Conservation (phyloP, 2,329 filamentous ascomycete genomes). For the Penicillium sp. region DNA sequence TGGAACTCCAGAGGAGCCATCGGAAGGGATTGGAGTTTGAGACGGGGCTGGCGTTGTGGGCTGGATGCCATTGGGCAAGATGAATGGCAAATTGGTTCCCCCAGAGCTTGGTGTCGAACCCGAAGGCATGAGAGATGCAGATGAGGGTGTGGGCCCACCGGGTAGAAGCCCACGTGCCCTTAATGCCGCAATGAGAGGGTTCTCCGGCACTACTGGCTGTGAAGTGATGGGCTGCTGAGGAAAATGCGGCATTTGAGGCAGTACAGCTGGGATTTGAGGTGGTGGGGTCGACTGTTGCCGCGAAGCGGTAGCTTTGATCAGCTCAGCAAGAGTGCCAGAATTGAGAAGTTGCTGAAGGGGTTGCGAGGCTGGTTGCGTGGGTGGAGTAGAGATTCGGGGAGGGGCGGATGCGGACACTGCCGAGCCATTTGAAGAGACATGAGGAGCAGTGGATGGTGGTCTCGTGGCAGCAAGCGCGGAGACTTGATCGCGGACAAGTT, state of each 20-base stretch:
- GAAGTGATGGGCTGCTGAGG: constrained; percentile 57
- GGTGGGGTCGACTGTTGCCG: constrained; percentile 43
- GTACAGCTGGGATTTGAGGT: constrained; percentile 46
- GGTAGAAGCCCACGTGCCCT: constrained; percentile 66
- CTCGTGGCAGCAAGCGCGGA: constrained; percentile 62
- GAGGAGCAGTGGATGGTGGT: constrained; percentile 18
- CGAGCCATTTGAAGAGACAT: constrained; percentile 19
- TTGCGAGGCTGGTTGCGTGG: constrained; percentile 35
- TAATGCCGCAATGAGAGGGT: constrained; percentile 65
- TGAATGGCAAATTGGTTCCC: constrained; percentile 41
- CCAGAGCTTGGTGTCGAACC: constrained; percentile 37
- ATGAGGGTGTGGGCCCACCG: constrained; percentile 45
- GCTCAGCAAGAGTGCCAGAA: constrained; percentile 44
- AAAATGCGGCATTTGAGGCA: constrained; percentile 59
- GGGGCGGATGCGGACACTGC: constrained; percentile 31
- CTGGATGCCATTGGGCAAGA: constrained; percentile 40
- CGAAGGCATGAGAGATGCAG: constrained; percentile 35
- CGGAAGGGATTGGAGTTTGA: constrained; percentile 31
- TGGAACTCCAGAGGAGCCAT: constrained; percentile 41
- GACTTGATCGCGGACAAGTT: constrained; percentile 81
- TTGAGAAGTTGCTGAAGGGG: constrained; percentile 43
- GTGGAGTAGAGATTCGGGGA: constrained; percentile 45
- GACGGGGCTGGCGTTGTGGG: constrained; percentile 38
- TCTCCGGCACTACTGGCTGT: constrained; percentile 52
- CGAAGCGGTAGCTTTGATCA: constrained; percentile 46